Evolutionary conservation across 1,284 basidiomycete genomes (phyloP).

Genomic region (Pseudozyma sp.): DNA sequence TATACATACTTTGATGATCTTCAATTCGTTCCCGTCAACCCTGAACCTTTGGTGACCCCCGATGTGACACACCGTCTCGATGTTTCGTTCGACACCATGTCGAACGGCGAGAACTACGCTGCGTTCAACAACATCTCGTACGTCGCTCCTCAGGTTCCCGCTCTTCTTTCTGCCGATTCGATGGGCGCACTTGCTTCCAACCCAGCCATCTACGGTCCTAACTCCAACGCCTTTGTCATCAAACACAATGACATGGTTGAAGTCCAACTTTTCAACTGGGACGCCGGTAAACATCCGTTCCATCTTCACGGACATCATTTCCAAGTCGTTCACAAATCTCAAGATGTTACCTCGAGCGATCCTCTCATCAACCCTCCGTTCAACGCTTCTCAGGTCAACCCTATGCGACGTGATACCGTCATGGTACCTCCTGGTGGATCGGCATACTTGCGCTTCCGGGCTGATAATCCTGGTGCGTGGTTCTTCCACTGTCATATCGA

Average conservation of each 20-base stretch:
- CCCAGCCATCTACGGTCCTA: conserved; percentile 46
- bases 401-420: conserved; percentile 69
- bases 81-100: conserved; percentile 72
- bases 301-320: conserved; percentile 33
- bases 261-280: conserved; percentile 65
- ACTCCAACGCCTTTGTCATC: conserved; percentile 61
- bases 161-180: conserved; percentile 50
- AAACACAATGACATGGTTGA: conserved; percentile 67
- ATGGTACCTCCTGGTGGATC: conserved; percentile 58
- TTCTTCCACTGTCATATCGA: conserved; percentile 63
- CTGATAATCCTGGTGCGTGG: conserved; percentile 61
- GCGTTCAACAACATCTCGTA: conserved; percentile 74
- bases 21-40: conserved; percentile 69
- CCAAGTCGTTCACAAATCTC: conserved; percentile 74
- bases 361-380: conserved; percentile 83
- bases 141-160: conserved; percentile 57
- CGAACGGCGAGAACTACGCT: conserved; percentile 65
- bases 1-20: conserved; percentile 70
- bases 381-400: conserved; percentile 75
- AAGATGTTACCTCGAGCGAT: conserved; percentile 83
- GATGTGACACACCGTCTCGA: conserved; percentile 69
- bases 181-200: conserved; percentile 68
- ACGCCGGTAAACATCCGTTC: conserved; percentile 61
- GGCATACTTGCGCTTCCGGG: conserved; percentile 59
- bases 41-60: conserved; percentile 65